These are phyloP conservation scores for Waltergamsia citrina DNA, from an alignment of 2,329 filamentous ascomycete genomes.

Conservation along the genomic window DNA sequence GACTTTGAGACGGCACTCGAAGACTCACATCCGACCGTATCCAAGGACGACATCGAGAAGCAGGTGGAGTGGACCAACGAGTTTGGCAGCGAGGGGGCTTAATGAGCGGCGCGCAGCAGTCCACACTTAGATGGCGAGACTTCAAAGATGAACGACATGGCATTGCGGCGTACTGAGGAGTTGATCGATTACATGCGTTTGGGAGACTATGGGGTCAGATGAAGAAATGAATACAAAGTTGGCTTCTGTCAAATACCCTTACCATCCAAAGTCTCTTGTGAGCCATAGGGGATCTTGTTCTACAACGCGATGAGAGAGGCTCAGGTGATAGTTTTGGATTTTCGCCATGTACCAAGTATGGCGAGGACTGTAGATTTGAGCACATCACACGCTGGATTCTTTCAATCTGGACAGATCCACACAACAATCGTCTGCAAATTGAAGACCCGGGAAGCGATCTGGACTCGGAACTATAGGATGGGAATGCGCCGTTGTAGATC, in stretches of 20 bases:
- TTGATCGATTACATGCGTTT: constrained; percentile 8
- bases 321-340: too few relatives aligned
- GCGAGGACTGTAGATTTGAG: too few relatives aligned
- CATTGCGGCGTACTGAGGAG: constrained; percentile 20
- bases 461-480: too few relatives aligned
- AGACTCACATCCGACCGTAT: constrained; percentile 81
- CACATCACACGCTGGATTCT: too few relatives aligned
- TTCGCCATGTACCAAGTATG: too few relatives aligned
- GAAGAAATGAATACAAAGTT: not conserved
- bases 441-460: too few relatives aligned
- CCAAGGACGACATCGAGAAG: constrained; percentile 69
- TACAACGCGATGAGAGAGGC: too few relatives aligned
- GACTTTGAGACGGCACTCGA: constrained; percentile 93
- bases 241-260: not conserved
- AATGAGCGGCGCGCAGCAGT: constrained; percentile 7
- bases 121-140: not conserved
- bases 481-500: too few relatives aligned
- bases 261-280: too few relatives aligned
- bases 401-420: too few relatives aligned
- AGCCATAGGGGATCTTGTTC: not conserved
- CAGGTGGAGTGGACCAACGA: constrained; percentile 93
- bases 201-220: not conserved
- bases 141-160: constrained; percentile 7
- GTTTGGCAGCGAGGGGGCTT: constrained; percentile 83
- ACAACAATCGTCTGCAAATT: too few relatives aligned